These are phyloP conservation scores for Byssothecium circinans DNA, from an alignment of 2,329 filamentous ascomycete genomes.

Conservation along the genomic window DNA sequence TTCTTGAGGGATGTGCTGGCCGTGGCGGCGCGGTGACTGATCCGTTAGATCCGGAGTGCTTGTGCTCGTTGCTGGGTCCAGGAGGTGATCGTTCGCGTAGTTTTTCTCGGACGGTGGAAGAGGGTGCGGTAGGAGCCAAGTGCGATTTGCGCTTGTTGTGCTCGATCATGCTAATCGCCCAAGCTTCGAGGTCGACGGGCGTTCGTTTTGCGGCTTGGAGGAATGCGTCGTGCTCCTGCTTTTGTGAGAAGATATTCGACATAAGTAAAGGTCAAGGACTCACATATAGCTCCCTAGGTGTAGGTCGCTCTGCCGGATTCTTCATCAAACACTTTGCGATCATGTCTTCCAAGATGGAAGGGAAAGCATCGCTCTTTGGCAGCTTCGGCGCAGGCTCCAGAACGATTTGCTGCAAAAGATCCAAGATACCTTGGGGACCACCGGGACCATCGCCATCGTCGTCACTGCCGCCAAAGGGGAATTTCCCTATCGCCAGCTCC, in stretches of 20 bases:
- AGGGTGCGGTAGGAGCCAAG: constrained; percentile 76
- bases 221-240: constrained; percentile 86
- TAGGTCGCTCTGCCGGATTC: constrained; percentile 83
- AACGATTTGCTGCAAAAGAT: constrained; percentile 95
- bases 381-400: constrained; percentile 91
- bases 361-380: constrained; percentile 97
- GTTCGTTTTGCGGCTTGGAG: constrained; percentile 95
- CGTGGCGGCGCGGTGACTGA: constrained; percentile 32
- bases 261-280: constrained; percentile 39
- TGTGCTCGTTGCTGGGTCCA: constrained; percentile 20
- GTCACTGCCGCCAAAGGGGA: constrained; percentile 87
- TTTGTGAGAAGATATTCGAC: constrained; percentile 6
- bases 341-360: constrained; percentile 91
- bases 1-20: constrained; percentile 47
- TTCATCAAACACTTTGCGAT: constrained; percentile 95
- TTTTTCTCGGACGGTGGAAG: constrained; percentile 53
- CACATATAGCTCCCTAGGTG: constrained; percentile 90
- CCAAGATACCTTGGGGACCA: constrained; percentile 88
- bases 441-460: constrained; percentile 67
- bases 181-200: constrained; percentile 88
- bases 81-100: constrained; percentile 40
- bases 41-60: constrained; percentile 30
- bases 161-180: constrained; percentile 93
- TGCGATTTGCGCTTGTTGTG: constrained; percentile 95
- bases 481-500: constrained; percentile 96